A percentile compares a stretch with the other conserved stretches of the same genome.
phyloP scores from a whole-genome alignment of 2,329 filamentous ascomycete species.

The Stagonosporopsis rhizophila region DNA sequence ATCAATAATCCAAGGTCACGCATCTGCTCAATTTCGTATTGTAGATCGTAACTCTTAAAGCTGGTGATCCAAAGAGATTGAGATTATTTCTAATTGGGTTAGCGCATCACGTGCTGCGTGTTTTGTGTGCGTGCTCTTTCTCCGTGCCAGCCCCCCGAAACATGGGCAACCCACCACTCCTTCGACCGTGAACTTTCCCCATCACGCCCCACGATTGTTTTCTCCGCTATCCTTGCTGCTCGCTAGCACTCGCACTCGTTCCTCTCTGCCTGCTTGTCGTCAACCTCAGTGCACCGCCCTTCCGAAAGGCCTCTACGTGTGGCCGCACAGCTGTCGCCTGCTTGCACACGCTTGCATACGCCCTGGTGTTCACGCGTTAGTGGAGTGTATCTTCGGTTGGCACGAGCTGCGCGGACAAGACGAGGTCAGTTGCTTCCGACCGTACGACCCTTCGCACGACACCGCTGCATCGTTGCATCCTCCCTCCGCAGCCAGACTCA shows the following conservation, averaged over 20 bases:
- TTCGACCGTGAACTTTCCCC: not conserved
- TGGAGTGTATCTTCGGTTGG: conserved; percentile 17
- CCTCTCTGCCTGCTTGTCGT: not conserved
- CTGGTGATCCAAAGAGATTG: too few relatives aligned
- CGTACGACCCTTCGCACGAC: not conserved
- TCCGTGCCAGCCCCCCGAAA: not conserved
- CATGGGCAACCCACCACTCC: not conserved
- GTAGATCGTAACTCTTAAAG: too few relatives aligned
- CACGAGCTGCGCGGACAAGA: conserved; percentile 7
- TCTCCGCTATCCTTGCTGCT: not conserved
- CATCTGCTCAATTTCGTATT: too few relatives aligned
- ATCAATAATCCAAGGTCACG: too few relatives aligned
- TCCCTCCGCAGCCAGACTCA: conserved; percentile 1
- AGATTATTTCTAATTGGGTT: not conserved
- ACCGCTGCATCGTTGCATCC: not conserved
- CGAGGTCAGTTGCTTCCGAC: not conserved
- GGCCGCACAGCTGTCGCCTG: conserved; percentile 4
- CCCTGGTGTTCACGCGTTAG: conserved; percentile 9
- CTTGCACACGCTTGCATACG: conserved; percentile 13
- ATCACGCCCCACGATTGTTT: not conserved
- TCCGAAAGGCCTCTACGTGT: conserved; percentile 7
- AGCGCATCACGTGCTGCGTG: not conserved
- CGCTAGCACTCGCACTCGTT: not conserved
- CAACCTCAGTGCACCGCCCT: conserved; percentile 8
- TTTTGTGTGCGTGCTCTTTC: not conserved